These are phyloP conservation scores for Pseudoneurospora amorphoporcata DNA, from an alignment of 495 filamentous ascomycete species.

Conservation along the genomic window DNA sequence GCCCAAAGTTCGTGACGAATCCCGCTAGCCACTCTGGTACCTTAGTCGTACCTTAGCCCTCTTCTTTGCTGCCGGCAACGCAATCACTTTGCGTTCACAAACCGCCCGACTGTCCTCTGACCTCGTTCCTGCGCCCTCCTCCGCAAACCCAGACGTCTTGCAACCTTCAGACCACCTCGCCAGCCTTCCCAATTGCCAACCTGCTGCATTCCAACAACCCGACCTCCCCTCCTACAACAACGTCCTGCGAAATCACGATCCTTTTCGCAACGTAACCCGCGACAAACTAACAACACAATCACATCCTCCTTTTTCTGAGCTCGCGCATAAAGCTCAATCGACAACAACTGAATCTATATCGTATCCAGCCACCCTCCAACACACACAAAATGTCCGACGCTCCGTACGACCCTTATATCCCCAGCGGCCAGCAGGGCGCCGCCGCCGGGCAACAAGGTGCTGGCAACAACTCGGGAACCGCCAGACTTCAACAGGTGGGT, in stretches of 20 bases:
- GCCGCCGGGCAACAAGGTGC: slow-evolving; percentile 27
- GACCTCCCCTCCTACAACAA: slow-evolving; percentile 5
- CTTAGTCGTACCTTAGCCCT: neutral
- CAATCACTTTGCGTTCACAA: slow-evolving; percentile 9
- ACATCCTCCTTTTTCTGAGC: neutral
- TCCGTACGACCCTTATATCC: slow-evolving; percentile 90
- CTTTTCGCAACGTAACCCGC: slow-evolving; percentile 1
- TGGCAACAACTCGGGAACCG: slow-evolving; percentile 26
- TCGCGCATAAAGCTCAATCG: neutral
- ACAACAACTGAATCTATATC: neutral
- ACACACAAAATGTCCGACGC: slow-evolving; percentile 45
- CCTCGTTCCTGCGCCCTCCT: slow-evolving; percentile 20
- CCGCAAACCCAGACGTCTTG: slow-evolving; percentile 19
- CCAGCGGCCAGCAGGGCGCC: slow-evolving; percentile 46
- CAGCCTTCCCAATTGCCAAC: slow-evolving; percentile 13
- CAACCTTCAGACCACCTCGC: slow-evolving; percentile 5
- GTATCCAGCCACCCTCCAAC: neutral
- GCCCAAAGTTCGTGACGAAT: neutral
- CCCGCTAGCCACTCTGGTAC: neutral
- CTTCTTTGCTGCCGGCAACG: slow-evolving; percentile 4
- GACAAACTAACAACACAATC: neutral
- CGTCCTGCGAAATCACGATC: slow-evolving; percentile 7
- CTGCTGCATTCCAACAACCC: slow-evolving; percentile 10
- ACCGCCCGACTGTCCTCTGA: slow-evolving; percentile 10
- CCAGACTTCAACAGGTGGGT: slow-evolving; percentile 71